These are phyloP conservation scores for Blumeriella jaapii DNA, from an alignment of 2,329 filamentous ascomycete species.

Conservation along the genomic window DNA sequence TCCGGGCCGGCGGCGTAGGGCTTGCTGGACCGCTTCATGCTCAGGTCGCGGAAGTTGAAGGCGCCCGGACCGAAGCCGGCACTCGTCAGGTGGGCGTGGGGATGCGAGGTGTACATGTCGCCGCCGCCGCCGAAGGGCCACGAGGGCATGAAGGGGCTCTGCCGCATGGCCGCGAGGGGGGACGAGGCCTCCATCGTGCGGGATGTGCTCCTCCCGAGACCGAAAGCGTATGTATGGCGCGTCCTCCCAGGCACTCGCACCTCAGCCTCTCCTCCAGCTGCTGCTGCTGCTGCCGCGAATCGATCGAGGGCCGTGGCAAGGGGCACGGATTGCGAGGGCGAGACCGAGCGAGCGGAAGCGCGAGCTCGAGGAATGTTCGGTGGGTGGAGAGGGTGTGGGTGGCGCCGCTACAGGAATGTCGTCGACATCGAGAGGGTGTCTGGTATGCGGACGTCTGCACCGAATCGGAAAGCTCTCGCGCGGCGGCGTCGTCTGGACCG, in stretches of 20 bases:
- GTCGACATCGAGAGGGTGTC: constrained; percentile 18
- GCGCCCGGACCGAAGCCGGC: constrained; percentile 47
- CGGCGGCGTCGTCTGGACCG: constrained; percentile 5
- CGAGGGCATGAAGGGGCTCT: constrained; percentile 50
- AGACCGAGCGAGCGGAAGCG: not conserved
- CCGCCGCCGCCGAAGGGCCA: constrained; percentile 42
- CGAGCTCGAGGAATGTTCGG: not conserved
- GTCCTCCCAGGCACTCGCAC: too few relatives aligned
- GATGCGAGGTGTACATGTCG: constrained; percentile 41
- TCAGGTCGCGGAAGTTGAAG: constrained; percentile 67
- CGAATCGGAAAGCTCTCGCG: constrained; percentile 1
- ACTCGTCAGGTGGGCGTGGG: constrained; percentile 35
- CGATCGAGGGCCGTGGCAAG: too few relatives aligned
- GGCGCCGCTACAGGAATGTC: constrained; percentile 14
- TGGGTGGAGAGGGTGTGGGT: constrained; percentile 5
- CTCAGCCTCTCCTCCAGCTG: too few relatives aligned
- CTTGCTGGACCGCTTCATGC: constrained; percentile 55
- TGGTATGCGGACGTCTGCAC: constrained; percentile 6
- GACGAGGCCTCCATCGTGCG: constrained; percentile 80
- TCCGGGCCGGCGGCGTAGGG: constrained; percentile 68
- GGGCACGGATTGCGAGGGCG: constrained; percentile 7
- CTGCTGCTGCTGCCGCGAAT: too few relatives aligned
- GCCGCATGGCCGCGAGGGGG: constrained; percentile 86
- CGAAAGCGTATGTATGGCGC: too few relatives aligned
- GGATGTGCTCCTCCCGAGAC: too few relatives aligned